phyloP scores from a whole-genome alignment of 2,329 filamentous ascomycete species.

The Boeremia exigua region DNA sequence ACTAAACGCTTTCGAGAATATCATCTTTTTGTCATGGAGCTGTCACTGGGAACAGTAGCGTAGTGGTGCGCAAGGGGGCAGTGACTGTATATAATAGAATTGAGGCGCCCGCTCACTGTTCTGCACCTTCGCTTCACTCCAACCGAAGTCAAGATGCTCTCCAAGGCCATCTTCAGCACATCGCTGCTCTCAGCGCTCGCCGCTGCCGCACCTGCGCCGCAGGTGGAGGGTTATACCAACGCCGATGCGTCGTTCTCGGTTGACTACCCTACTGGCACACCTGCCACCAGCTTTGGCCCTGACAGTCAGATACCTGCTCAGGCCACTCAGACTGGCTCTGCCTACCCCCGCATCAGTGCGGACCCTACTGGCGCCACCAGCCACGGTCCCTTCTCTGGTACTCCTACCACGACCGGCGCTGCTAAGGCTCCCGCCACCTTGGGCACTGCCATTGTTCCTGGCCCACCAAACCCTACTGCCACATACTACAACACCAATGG shows the following conservation, averaged over 20 bases:
- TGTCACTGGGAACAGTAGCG: conserved; percentile 4
- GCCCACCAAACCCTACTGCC: conserved; percentile 65
- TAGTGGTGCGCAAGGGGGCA: not conserved
- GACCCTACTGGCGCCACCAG: conserved; percentile 65
- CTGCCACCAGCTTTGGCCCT: conserved; percentile 52
- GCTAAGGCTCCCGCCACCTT: conserved; percentile 62
- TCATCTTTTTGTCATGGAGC: conserved; percentile 30
- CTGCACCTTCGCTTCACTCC: conserved; percentile 9
- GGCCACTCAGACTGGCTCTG: conserved; percentile 41
- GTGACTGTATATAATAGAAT: conserved; percentile 10
- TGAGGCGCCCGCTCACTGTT: not conserved
- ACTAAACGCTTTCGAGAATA: conserved; percentile 14
- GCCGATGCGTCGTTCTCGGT: conserved; percentile 53
- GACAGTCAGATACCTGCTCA: conserved; percentile 52
- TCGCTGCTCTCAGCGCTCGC: conserved; percentile 45
- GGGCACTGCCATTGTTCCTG: conserved; percentile 63
- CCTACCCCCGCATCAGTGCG: conserved; percentile 55
- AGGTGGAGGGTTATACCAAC: conserved; percentile 54
- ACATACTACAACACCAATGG: conserved; percentile 77
- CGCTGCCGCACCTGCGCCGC: conserved; percentile 48
- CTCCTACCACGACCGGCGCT: conserved; percentile 73
- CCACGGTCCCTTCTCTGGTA: conserved; percentile 73
- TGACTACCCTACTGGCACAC: conserved; percentile 37
- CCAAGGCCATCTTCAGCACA: conserved; percentile 42
- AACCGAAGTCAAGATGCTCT: conserved; percentile 44